phyloP scores from a whole-genome alignment of 1,284 basidiomycete genomes.

The Leccinum fuscescens region DNA sequence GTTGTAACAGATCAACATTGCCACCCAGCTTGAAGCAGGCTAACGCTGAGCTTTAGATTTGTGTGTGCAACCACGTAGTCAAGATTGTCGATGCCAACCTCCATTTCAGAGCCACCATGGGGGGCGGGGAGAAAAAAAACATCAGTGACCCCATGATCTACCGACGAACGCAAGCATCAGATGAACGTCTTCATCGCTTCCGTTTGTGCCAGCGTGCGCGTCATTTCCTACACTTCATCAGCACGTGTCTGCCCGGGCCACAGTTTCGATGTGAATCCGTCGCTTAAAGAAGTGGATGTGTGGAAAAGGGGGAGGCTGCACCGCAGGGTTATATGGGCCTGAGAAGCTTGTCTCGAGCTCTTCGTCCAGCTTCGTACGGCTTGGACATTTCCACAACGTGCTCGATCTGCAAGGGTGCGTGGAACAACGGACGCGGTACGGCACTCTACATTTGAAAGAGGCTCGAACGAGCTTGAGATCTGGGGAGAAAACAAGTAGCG shows the following conservation, averaged over 20 bases:
- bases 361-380: constrained; percentile 39
- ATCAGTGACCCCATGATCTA: constrained; percentile 44
- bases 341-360: constrained; percentile 57
- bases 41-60: no score
- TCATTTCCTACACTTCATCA: constrained; percentile 56
- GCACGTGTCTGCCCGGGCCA: constrained; percentile 55
- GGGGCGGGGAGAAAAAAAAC: constrained; percentile 55
- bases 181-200: constrained; percentile 44
- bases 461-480: constrained; percentile 42
- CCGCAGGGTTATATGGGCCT: constrained; percentile 60
- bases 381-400: constrained; percentile 60
- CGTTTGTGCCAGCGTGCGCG: constrained; percentile 37
- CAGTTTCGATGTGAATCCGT: constrained; percentile 35
- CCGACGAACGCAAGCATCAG: constrained; percentile 49
- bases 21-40: constrained; percentile 1
- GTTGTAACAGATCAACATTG: not conserved
- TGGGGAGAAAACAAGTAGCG: constrained; percentile 56
- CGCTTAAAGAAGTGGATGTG: constrained; percentile 46
- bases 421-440: constrained; percentile 55
- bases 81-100: constrained; percentile 43
- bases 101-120: constrained; percentile 61
- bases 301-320: constrained; percentile 35
- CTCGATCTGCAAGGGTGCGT: constrained; percentile 53
- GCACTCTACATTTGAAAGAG: constrained; percentile 36
- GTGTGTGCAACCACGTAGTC: constrained; percentile 36